phyloP scores from a whole-genome alignment of 2,329 filamentous ascomycete genomes.

The Lecanicillium sp. region DNA sequence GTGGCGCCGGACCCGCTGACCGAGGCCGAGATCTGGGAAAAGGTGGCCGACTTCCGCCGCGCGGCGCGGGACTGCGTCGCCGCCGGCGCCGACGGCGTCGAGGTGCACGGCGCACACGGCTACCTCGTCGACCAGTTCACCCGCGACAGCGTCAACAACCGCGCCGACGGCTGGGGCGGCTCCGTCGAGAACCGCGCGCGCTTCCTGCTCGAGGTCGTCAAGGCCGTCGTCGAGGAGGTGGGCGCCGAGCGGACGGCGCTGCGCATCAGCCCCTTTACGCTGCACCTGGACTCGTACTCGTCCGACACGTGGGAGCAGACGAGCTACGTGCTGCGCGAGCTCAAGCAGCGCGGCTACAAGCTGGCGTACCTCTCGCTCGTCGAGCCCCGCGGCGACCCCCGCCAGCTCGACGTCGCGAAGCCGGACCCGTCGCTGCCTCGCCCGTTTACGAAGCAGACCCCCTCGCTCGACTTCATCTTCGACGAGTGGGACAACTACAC shows the following conservation, averaged over 20 bases:
- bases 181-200: slow-evolving; percentile 47
- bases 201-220: slow-evolving; percentile 43
- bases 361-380: slow-evolving; percentile 32
- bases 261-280: slow-evolving; percentile 48
- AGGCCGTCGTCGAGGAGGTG: slow-evolving; percentile 34
- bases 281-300: slow-evolving; percentile 24
- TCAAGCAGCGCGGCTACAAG: slow-evolving; percentile 23
- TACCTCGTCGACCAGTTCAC: slow-evolving; percentile 62
- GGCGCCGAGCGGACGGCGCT: slow-evolving; percentile 48
- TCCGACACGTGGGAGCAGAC: slow-evolving; percentile 25
- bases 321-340: slow-evolving; percentile 21
- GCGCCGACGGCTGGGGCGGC: slow-evolving; percentile 51
- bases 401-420: slow-evolving; percentile 27
- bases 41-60: slow-evolving; percentile 55
- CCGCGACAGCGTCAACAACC: slow-evolving; percentile 42
- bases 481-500: slow-evolving; percentile 28
- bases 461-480: slow-evolving; percentile 24
- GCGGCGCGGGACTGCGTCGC: slow-evolving; percentile 52
- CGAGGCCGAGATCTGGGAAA: slow-evolving; percentile 56
- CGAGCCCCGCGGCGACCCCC: slow-evolving; percentile 30
- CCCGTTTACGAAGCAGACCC: slow-evolving; percentile 7
- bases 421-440: slow-evolving; percentile 8
- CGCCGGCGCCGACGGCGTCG: slow-evolving; percentile 65
- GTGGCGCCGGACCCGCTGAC: slow-evolving; percentile 37
- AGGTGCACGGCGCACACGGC: slow-evolving; percentile 51